phyloP scores from a whole-genome alignment of 2,329 filamentous ascomycete species.

The Aspergillus sojae region DNA sequence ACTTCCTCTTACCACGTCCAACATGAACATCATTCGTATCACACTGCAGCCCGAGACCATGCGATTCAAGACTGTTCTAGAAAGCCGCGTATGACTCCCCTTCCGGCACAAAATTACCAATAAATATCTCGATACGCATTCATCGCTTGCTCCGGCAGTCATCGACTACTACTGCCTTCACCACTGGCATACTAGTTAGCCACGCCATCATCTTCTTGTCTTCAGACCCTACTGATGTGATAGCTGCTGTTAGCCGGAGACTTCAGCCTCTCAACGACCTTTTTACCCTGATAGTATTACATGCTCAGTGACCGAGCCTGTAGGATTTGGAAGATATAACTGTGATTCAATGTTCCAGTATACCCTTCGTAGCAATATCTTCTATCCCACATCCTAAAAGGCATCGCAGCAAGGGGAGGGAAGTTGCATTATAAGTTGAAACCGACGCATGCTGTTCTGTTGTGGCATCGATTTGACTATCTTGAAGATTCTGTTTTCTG shows the following conservation, averaged over 20 bases:
- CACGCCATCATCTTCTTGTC: background rate
- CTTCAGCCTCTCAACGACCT: background rate
- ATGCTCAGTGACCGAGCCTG: background rate
- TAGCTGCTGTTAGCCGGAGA: background rate
- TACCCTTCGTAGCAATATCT: background rate
- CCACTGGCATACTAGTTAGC: no score
- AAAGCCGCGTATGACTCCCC: no score
- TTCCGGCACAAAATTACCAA: no score
- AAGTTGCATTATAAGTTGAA: no score
- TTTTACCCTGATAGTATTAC: background rate
- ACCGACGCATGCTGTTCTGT: conserved; percentile 1
- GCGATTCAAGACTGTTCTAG: no score
- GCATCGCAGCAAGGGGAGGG: background rate
- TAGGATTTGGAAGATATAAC: background rate
- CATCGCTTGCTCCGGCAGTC: no score
- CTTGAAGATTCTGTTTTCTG: background rate
- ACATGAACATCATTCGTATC: background rate
- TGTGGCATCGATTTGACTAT: background rate
- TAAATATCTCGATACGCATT: no score
- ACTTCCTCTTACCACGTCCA: background rate
- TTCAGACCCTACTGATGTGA: conserved; percentile 1
- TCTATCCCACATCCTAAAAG: background rate
- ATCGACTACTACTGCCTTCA: no score
- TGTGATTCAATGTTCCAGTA: background rate
- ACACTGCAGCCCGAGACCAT: no score